A percentile compares a stretch with the other conserved stretches of the same genome.
These are phyloP conservation scores for Colletotrichum horii DNA, from an alignment of 2,329 filamentous ascomycete species.

Conservation along the genomic window DNA sequence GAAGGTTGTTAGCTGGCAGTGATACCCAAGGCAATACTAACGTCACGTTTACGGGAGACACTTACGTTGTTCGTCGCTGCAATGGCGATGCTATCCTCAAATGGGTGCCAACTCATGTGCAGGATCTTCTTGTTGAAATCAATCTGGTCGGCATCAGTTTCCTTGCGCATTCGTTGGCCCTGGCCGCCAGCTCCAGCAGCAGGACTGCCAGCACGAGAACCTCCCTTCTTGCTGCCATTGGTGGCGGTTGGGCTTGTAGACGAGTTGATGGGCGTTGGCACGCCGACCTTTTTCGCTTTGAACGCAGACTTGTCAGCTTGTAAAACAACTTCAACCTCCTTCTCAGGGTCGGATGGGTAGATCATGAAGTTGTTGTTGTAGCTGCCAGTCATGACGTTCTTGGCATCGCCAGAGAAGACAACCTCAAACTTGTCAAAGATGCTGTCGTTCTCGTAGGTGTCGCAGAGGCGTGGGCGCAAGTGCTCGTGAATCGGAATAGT, in stretches of 20 bases:
- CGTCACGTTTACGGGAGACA: not conserved
- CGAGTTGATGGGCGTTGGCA: conserved; percentile 94
- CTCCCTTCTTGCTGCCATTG: conserved; percentile 83
- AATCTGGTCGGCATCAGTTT: conserved; percentile 98
- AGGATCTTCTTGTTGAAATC: conserved; percentile 99
- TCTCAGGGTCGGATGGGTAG: conserved; percentile 93
- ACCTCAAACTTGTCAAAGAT: conserved; percentile 99
- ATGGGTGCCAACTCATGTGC: conserved; percentile 99
- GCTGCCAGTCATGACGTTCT: conserved; percentile 99
- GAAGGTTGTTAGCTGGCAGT: not conserved
- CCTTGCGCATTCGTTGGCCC: conserved; percentile 95
- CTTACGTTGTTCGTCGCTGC: conserved; percentile 99
- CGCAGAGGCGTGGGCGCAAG: conserved; percentile 88
- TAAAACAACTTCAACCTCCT: conserved; percentile 95
- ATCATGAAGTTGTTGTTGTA: conserved; percentile 99
- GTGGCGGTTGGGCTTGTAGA: conserved; percentile 73
- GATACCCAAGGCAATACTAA: not conserved
- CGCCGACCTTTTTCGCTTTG: conserved; percentile 99
- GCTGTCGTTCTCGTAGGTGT: conserved; percentile 99
- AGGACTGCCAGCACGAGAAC: conserved; percentile 87
- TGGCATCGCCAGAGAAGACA: conserved; percentile 95
- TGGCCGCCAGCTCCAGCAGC: conserved; percentile 68
- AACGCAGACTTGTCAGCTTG: conserved; percentile 99
- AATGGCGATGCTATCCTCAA: conserved; percentile 99
- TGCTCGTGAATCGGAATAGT: conserved; percentile 99